phyloP scores from a whole-genome alignment of 768 basidiomycete species.

The Postia placenta region DNA sequence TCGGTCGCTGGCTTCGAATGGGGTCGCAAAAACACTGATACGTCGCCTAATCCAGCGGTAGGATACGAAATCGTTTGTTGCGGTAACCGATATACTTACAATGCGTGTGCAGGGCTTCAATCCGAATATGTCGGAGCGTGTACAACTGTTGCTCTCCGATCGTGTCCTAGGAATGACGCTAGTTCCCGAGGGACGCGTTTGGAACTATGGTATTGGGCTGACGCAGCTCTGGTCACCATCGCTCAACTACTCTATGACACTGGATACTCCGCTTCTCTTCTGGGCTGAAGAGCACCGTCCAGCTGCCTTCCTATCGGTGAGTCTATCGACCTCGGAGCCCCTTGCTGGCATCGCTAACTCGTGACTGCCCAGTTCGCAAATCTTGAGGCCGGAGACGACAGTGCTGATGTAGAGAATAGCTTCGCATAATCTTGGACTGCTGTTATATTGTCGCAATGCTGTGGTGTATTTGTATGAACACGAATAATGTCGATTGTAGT shows the following conservation, averaged over 20 bases:
- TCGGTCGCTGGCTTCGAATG: conserved; percentile 94
- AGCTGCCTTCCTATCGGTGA: conserved; percentile 85
- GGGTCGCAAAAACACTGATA: conserved; percentile 92
- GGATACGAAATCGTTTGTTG: conserved; percentile 8
- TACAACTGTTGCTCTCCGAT: conserved; percentile 89
- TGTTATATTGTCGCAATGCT: not conserved
- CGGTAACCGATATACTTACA: not conserved
- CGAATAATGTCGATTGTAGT: conserved; percentile 1
- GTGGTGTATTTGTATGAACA: conserved; percentile 1
- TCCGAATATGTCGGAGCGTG: conserved; percentile 97
- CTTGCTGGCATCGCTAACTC: conserved; percentile 2
- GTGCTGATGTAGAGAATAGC: conserved; percentile 93
- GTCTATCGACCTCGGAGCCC: conserved; percentile 24
- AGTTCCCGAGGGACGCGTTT: conserved; percentile 89
- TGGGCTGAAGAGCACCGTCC: conserved; percentile 96
- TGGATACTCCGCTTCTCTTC: conserved; percentile 92
- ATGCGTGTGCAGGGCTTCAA: conserved; percentile 67
- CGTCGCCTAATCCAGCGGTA: conserved; percentile 72
- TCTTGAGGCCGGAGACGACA: conserved; percentile 86
- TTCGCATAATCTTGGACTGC: conserved; percentile 56
- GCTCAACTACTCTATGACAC: conserved; percentile 72
- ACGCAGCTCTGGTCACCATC: conserved; percentile 88
- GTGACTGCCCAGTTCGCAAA: conserved; percentile 66
- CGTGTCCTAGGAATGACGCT: conserved; percentile 94
- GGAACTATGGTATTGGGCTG: conserved; percentile 95